phyloP scores from a whole-genome alignment of 352 stramenopile species.

The Phytopythium aichiense region DNA sequence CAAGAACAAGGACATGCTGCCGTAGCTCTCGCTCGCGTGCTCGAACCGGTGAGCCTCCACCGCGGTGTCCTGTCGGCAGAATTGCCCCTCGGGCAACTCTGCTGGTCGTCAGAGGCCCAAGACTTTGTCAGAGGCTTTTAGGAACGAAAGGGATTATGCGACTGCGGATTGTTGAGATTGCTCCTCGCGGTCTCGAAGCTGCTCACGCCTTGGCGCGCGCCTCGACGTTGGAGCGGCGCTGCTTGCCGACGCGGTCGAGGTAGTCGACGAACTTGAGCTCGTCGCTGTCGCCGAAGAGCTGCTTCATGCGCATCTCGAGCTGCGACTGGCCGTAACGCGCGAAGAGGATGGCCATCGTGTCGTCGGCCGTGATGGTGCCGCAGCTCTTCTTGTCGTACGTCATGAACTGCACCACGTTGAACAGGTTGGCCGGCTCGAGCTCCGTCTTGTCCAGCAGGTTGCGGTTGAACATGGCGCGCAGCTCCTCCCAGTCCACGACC shows the following conservation, averaged over 20 bases:
- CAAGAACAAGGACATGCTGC: too few species aligned
- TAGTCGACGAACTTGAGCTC: slow-evolving; percentile 81
- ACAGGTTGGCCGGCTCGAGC: slow-evolving; percentile 94
- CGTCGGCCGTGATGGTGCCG: slow-evolving; percentile 93
- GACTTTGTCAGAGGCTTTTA: too few species aligned
- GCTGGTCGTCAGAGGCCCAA: too few species aligned
- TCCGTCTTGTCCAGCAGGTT: slow-evolving; percentile 95
- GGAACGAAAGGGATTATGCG: too few species aligned
- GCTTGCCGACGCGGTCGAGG: slow-evolving; percentile 66
- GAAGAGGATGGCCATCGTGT: slow-evolving; percentile 98
- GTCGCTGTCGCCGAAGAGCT: slow-evolving; percentile 87
- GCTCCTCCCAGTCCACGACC: slow-evolving; percentile 93
- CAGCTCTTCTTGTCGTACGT: slow-evolving; percentile 96
- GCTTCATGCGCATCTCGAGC: slow-evolving; percentile 89
- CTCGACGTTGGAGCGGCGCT: slow-evolving; percentile 63
- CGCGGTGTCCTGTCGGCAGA: too few species aligned
- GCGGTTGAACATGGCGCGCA: slow-evolving; percentile 95
- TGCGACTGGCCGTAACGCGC: slow-evolving; percentile 87
- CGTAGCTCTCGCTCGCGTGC: too few species aligned
- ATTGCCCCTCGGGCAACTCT: too few species aligned
- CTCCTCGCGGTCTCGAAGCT: too few species aligned
- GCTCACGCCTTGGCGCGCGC: slow-evolving; percentile 41
- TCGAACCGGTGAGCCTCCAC: too few species aligned
- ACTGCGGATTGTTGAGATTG: not conserved
- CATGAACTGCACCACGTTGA: slow-evolving; percentile 98